These are phyloP conservation scores for Sarocladium brachiariae DNA, from an alignment of 2,329 filamentous ascomycete genomes.

Conservation along the genomic window DNA sequence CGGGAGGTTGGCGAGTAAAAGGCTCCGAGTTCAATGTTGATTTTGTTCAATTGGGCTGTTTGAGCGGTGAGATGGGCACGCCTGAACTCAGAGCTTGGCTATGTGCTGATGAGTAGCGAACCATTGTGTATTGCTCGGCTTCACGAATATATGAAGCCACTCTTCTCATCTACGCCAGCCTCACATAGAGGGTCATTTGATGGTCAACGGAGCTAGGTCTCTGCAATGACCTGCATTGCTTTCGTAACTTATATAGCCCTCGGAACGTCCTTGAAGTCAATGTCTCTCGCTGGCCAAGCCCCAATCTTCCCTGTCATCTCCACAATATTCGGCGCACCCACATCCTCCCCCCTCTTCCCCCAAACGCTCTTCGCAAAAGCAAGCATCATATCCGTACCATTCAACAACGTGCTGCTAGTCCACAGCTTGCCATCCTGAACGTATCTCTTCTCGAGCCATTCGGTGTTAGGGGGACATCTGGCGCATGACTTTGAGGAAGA, in stretches of 20 bases:
- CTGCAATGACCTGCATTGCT: too few species aligned
- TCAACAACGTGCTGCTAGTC: slow-evolving; percentile 27
- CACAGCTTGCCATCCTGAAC: slow-evolving; percentile 29
- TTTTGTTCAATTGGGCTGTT: too few species aligned
- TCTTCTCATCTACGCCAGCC: too few species aligned
- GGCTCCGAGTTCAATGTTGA: too few species aligned
- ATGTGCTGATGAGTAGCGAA: too few species aligned
- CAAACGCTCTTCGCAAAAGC: slow-evolving; percentile 23
- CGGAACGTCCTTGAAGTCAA: slow-evolving; percentile 29
- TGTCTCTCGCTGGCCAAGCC: slow-evolving; percentile 22
- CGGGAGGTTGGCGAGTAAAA: slow-evolving; percentile 1
- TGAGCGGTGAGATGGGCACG: too few species aligned
- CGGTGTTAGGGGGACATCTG: slow-evolving; percentile 20
- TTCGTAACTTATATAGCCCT: too few species aligned
- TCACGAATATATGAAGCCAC: too few species aligned
- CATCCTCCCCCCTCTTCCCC: slow-evolving; percentile 17
- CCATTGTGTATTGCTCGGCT: too few species aligned
- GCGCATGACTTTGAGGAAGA: slow-evolving; percentile 20
- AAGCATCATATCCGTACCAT: slow-evolving; percentile 27
- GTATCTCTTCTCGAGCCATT: slow-evolving; percentile 34
- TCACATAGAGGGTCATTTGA: too few species aligned
- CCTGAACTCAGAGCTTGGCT: too few species aligned
- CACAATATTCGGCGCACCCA: slow-evolving; percentile 8
- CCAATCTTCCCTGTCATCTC: slow-evolving; percentile 15
- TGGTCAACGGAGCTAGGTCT: too few species aligned